Evolutionary conservation across 495 filamentous ascomycete species (phyloP).

Genomic region (Amphirosellinia nigrospora): DNA sequence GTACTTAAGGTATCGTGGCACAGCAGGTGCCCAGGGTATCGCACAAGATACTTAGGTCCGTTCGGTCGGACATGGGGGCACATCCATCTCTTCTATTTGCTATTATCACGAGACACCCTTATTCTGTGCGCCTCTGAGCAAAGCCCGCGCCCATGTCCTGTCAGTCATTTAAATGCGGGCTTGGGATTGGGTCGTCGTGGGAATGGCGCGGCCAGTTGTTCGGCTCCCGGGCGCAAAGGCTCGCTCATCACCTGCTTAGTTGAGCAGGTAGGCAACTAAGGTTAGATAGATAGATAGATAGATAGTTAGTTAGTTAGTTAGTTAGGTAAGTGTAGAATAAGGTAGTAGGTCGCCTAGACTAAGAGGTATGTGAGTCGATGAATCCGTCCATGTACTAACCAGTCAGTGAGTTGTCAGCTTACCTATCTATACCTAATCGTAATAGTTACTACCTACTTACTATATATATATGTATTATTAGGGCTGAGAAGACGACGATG

Average conservation of each 20-base stretch:
- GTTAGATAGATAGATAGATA: no score
- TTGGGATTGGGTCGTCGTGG: neutral
- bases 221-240: neutral
- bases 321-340: no score
- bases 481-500: neutral
- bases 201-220: constrained; percentile 8
- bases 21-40: neutral
- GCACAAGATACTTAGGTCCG: neutral
- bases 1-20: neutral
- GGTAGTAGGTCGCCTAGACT: no score
- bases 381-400: neutral
- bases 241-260: constrained; percentile 14
- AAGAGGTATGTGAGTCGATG: neutral
- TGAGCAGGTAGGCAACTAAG: constrained; percentile 4
- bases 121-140: neutral
- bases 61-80: constrained; percentile 4
- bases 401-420: constrained; percentile 10
- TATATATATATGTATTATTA: neutral
- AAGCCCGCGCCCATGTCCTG: neutral
- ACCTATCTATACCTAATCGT: constrained; percentile 4
- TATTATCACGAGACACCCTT: neutral
- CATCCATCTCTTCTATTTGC: neutral
- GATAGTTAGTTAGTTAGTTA: no score
- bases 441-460: no score
- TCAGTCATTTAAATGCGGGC: neutral